Conservation (phyloP, 176 grass and related monocot genomes). For the Lolium perenne region DNA sequence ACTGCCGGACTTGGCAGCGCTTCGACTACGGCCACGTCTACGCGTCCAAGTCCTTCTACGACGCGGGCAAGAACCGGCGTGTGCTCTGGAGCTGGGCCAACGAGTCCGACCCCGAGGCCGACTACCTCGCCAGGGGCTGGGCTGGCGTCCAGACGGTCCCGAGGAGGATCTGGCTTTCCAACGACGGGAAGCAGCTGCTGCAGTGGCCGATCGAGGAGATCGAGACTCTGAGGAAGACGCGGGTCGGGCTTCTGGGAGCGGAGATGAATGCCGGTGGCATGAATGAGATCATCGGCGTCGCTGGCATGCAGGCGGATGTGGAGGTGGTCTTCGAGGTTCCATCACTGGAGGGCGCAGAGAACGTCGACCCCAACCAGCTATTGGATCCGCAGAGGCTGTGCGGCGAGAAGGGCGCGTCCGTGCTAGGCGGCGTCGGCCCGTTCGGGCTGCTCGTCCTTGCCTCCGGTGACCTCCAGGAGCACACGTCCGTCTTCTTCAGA, state of each 20-base stretch:
- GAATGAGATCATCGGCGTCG: slow-evolving; percentile 65
- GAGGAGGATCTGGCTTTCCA: background rate
- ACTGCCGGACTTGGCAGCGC: slow-evolving; percentile 46
- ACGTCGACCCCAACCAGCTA: slow-evolving; percentile 45
- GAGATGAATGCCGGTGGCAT: slow-evolving; percentile 23
- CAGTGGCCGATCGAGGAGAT: slow-evolving; percentile 22
- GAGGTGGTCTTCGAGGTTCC: slow-evolving; percentile 62
- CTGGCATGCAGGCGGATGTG: slow-evolving; percentile 66
- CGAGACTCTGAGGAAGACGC: slow-evolving; percentile 1
- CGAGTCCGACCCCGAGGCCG: slow-evolving; percentile 56
- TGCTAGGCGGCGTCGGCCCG: slow-evolving; percentile 63
- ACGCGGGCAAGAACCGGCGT: slow-evolving; percentile 43
- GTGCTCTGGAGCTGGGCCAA: slow-evolving; percentile 63
- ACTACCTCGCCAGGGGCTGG: slow-evolving; percentile 54
- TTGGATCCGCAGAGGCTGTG: slow-evolving; percentile 68
- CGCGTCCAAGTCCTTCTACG: slow-evolving; percentile 26
- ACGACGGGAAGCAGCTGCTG: background rate
- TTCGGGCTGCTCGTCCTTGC: slow-evolving; percentile 77
- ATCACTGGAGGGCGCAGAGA: slow-evolving; percentile 47
- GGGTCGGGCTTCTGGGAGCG: background rate
- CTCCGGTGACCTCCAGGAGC: slow-evolving; percentile 60
- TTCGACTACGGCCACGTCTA: slow-evolving; percentile 27
- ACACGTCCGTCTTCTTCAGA: slow-evolving; percentile 81
- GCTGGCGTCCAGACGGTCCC: slow-evolving; percentile 45
- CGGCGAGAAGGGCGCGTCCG: slow-evolving; percentile 54